These are phyloP conservation scores for Fusarium stilboides DNA, from an alignment of 2,329 filamentous ascomycete species.

Conservation along the genomic window DNA sequence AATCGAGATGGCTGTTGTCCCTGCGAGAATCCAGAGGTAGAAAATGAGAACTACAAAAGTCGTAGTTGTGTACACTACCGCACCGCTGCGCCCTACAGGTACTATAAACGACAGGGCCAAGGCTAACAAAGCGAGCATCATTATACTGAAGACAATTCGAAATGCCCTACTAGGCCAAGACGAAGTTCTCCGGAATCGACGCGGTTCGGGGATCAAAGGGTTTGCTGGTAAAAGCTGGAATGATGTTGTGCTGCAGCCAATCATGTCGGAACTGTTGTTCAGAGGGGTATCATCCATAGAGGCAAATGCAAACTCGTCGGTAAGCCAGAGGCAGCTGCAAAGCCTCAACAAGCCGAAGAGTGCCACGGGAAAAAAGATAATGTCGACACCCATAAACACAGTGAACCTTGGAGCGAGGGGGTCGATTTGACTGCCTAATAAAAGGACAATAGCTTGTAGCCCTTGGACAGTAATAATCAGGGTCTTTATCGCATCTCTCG, in stretches of 20 bases:
- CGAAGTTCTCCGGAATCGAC: not conserved
- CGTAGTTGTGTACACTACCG: not conserved
- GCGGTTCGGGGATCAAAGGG: not conserved
- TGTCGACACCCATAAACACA: slow-evolving; percentile 16
- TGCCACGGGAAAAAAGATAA: slow-evolving; percentile 21
- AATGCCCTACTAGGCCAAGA: slow-evolving; percentile 1
- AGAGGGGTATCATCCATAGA: not conserved
- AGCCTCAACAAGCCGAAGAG: slow-evolving; percentile 19
- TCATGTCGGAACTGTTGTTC: not conserved
- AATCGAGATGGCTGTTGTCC: not conserved
- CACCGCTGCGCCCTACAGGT: not conserved
- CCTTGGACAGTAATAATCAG: slow-evolving; percentile 26
- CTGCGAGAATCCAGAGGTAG: not conserved
- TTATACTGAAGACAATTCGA: not conserved
- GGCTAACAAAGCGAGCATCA: not conserved
- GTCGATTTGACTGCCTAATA: not conserved
- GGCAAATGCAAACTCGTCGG: slow-evolving; percentile 22
- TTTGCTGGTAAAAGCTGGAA: slow-evolving; percentile 13
- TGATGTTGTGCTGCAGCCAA: not conserved
- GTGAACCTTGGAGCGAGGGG: not conserved
- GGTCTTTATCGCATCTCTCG: slow-evolving; percentile 4
- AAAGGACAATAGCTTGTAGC: not conserved
- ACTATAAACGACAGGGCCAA: not conserved
- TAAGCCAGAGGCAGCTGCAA: slow-evolving; percentile 6
- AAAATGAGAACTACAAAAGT: slow-evolving; percentile 4